Conservation (phyloP, 345 rosid species). For the Populus ilicifolia region DNA sequence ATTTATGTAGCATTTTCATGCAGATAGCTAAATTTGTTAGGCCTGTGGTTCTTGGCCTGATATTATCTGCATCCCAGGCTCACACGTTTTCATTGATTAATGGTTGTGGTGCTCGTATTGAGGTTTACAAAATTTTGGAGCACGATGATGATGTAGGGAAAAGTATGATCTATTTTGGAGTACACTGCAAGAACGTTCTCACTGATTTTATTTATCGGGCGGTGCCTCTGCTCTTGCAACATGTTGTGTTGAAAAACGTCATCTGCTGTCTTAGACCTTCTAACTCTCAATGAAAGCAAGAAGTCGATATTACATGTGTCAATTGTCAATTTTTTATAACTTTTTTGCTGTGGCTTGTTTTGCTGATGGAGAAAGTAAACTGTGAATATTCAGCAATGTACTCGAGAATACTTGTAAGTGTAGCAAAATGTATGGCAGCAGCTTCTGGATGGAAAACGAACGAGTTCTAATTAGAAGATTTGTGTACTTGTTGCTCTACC, state of each 20-base stretch:
- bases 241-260: background rate
- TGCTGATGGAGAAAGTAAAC: slow-evolving; percentile 2
- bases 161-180: slow-evolving; percentile 37
- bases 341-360: background rate
- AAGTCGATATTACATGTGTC: background rate
- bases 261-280: background rate
- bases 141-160: slow-evolving; percentile 79
- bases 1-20: slow-evolving; percentile 16
- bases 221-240: background rate
- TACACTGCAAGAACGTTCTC: background rate
- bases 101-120: slow-evolving; percentile 59
- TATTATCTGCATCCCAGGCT: slow-evolving; percentile 78
- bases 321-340: background rate
- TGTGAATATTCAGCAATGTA: background rate
- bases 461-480: background rate
- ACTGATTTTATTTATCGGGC: background rate
- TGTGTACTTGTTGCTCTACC: background rate
- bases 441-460: background rate
- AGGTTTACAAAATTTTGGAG: slow-evolving; percentile 78
- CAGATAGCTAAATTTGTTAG: slow-evolving; percentile 75
- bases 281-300: background rate
- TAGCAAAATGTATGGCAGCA: background rate
- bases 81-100: slow-evolving; percentile 84
- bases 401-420: background rate
- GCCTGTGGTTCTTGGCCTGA: slow-evolving; percentile 68